A percentile compares a stretch with the other conserved stretches of the same genome.
Conservation (phyloP, 2,329 filamentous ascomycete species). For the Lomentospora prolificans region DNA sequence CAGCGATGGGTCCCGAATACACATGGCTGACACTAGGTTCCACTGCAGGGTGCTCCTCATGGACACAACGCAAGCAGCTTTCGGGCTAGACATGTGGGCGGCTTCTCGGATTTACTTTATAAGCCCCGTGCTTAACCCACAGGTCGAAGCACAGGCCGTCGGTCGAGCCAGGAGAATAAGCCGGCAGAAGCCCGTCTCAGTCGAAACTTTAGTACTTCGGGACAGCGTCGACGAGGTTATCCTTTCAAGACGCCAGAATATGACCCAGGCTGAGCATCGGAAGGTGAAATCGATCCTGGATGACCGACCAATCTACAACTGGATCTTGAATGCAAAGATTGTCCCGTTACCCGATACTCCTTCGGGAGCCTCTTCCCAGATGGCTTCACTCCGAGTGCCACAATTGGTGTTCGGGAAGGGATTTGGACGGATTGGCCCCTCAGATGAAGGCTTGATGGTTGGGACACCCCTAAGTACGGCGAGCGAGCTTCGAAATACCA, state of each 20-base stretch:
- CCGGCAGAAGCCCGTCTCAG: slow-evolving; percentile 66
- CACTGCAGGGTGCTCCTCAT: slow-evolving; percentile 63
- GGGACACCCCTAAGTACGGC: slow-evolving; percentile 12
- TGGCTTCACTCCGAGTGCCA: slow-evolving; percentile 33
- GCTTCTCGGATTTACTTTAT: slow-evolving; percentile 85
- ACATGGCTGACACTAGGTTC: neutral
- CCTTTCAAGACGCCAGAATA: slow-evolving; percentile 58
- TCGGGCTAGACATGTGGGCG: slow-evolving; percentile 74
- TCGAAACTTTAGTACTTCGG: slow-evolving; percentile 75
- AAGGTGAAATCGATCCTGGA: slow-evolving; percentile 48
- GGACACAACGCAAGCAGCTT: slow-evolving; percentile 82
- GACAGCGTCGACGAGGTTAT: slow-evolving; percentile 82
- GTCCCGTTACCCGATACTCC: slow-evolving; percentile 20
- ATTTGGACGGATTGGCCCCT: slow-evolving; percentile 31
- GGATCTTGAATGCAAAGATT: slow-evolving; percentile 45
- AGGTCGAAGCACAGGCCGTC: slow-evolving; percentile 82
- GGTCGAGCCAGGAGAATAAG: slow-evolving; percentile 84
- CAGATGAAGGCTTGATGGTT: slow-evolving; percentile 35
- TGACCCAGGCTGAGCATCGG: slow-evolving; percentile 59
- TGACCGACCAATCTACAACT: slow-evolving; percentile 46
- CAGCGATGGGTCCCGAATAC: too few relatives aligned
- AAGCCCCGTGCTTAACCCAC: slow-evolving; percentile 76
- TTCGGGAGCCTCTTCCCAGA: slow-evolving; percentile 32
- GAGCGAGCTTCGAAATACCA: neutral
- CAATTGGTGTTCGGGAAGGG: slow-evolving; percentile 42